Evolutionary conservation across 176 grass and related monocot genomes (phyloP).

Genomic region (Chloris gayana): DNA sequence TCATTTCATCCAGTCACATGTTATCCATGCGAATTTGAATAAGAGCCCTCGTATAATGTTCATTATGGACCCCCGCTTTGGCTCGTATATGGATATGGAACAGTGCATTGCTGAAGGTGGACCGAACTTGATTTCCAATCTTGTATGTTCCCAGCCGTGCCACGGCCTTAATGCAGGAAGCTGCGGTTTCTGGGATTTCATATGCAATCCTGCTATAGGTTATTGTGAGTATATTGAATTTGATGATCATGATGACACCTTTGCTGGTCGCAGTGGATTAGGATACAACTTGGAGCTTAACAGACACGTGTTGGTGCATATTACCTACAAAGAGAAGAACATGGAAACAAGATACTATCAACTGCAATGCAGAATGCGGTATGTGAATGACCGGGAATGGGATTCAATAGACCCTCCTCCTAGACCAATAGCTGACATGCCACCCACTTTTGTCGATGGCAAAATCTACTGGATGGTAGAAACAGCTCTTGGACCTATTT

Average conservation of each 20-base stretch:
- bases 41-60: slow-evolving; percentile 28
- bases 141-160: not conserved
- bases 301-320: slow-evolving; percentile 21
- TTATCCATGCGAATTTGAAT: slow-evolving; percentile 32
- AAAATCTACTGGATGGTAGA: slow-evolving; percentile 49
- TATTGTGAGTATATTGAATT: not conserved
- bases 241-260: not conserved
- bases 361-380: slow-evolving; percentile 6
- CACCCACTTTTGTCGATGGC: slow-evolving; percentile 9
- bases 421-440: slow-evolving; percentile 28
- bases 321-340: slow-evolving; percentile 36
- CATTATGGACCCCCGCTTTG: slow-evolving; percentile 7
- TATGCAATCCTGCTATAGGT: slow-evolving; percentile 10
- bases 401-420: slow-evolving; percentile 14
- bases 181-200: not conserved
- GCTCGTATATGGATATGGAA: slow-evolving; percentile 8
- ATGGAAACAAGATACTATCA: slow-evolving; percentile 10
- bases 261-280: slow-evolving; percentile 21
- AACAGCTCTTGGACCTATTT: slow-evolving; percentile 8
- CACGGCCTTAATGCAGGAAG: slow-evolving; percentile 11
- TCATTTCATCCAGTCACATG: slow-evolving; percentile 28
- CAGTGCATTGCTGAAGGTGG: not conserved
- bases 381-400: slow-evolving; percentile 21
- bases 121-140: not conserved
- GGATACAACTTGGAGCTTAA: slow-evolving; percentile 26